Base-by-base conservation (phyloP, 228 moss, liverwort and hornwort genomes). In the Sphagnum fallax region DNA sequence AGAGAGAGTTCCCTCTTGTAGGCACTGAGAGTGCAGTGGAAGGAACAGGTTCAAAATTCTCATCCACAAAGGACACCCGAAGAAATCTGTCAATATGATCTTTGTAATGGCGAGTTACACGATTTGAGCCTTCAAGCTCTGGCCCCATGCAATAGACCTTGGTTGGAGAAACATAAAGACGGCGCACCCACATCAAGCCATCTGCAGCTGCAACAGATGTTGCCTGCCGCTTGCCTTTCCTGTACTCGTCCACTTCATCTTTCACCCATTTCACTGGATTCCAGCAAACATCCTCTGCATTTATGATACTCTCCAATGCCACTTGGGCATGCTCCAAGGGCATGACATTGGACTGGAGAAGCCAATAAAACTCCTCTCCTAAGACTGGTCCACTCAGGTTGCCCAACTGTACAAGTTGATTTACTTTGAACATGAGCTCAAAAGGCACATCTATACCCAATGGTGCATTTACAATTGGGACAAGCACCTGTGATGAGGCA, bases 41-140 rank as follows among this genome's bases (percentile, higher is more conserved):
- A 49, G 70, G 66, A 11, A 98, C 71, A 10, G 73, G 75, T 67
- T 81, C 71, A 50, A 71, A 77, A 67, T 94, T 80, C 79, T 98
- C 98, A 65, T 98, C 98, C 8, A 92, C 90, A 66, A 98, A 98
- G 6, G 90, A 83, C 65, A 94, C 85, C 6, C 98, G 87, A 51
- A 94, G 79, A 70, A 98, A 98, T 47, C 86, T 76, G 70, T 85
- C 83, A 0, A 83, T 70, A 49, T 78, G 48, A 0, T 60, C 66
- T n/a, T 75, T 67, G 63, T 78, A 84, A 48, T 86, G 78, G 50
- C 98, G 82, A 47, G 90, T 80, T 4, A 98, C 88, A 12, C 98
- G 90, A 64, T 98, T 98, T 3, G 94, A 85, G 8, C 69, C 75
- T 15, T 98, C 98, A 16, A 87, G 78, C 67, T 92, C 92, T 49